A percentile compares a stretch with the other conserved stretches of the same genome.
These are phyloP conservation scores for Suillus fuscotomentosus DNA, from an alignment of 768 basidiomycete species.

Conservation along the genomic window DNA sequence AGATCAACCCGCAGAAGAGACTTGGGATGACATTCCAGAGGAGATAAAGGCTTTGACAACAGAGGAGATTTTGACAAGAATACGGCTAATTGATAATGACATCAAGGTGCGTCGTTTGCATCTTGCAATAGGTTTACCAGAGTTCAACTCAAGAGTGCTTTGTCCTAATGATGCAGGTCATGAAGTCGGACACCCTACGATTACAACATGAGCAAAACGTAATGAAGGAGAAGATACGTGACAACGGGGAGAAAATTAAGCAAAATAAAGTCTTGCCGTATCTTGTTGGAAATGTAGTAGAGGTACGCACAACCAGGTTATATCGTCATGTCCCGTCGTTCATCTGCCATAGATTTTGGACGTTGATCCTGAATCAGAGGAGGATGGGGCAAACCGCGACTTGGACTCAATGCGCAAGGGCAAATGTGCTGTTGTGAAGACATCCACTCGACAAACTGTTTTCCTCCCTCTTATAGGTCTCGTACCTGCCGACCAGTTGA, in stretches of 20 bases:
- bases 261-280: conserved; percentile 99
- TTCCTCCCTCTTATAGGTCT: conserved; percentile 98
- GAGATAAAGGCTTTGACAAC: conserved; percentile 76
- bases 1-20: conserved; percentile 71
- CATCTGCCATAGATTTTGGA: conserved; percentile 73
- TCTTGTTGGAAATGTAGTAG: conserved; percentile 96
- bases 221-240: conserved; percentile 98
- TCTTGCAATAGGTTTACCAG: neutral
- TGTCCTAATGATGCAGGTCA: conserved; percentile 59
- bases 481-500: conserved; percentile 87
- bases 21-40: conserved; percentile 89
- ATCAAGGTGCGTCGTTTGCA: conserved; percentile 63
- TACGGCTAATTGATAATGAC: conserved; percentile 94
- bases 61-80: conserved; percentile 88
- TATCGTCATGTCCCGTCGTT: conserved; percentile 2
- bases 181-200: conserved; percentile 91
- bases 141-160: neutral
- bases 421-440: conserved; percentile 99
- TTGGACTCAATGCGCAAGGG: conserved; percentile 95
- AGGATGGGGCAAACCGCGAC: conserved; percentile 95
- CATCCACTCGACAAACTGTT: conserved; percentile 96
- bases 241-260: conserved; percentile 97
- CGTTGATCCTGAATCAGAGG: conserved; percentile 89
- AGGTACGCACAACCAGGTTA: conserved; percentile 52
- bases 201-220: conserved; percentile 91